Base-by-base conservation (phyloP, 768 basidiomycete genomes). In the Kwoniella sp. region DNA sequence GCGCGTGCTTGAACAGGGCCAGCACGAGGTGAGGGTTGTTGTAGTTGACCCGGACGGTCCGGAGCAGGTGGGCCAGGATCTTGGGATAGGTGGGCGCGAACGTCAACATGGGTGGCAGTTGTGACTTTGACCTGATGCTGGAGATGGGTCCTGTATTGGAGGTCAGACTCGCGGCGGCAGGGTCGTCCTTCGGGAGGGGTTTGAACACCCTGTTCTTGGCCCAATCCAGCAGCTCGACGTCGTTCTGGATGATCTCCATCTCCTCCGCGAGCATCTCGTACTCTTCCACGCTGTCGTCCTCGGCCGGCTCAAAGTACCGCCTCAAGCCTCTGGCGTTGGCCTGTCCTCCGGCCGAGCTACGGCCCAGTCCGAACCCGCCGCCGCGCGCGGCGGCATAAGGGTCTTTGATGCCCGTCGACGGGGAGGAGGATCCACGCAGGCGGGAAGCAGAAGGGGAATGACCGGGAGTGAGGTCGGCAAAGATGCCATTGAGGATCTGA, bases 1-100 rank as follows among this genome's bases (percentile, higher is more conserved):
- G 81, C 0, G 89, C 87, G 70, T 90, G 80, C 43, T 84, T 78
- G 76, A 95, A 96, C 22, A 93, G 79, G 17, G 84, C 79, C 15
- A 96, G 80, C 1, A 90, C 84, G 23, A 89, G 79, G 63, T 89
- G 80, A 1, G 91, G 89, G 54, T 90, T 84, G 15, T 73, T 73
- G 72, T 86, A 90, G 44, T 82, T 84, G 62, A 84, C 85, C 20
- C 91, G 82, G 69, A 91, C 85, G 10, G 81, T 78, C 23, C 78
- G 78, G 81, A 95, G 89, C 49, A 91, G 81, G 39, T 81, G 79
- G 5, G 86, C 83, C 50, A 95, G 79, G 28, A 90, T 76, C 57
- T 83, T 80, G 0, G 88, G 83, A 66, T 92, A 93, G 17, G 81
- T 78, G 0, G 81, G 78, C 8, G 83, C 38, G 48, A 59, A 71